Evolutionary conservation across 2,329 filamentous ascomycete species (phyloP).

Genomic region (Fusarium dlaminii): DNA sequence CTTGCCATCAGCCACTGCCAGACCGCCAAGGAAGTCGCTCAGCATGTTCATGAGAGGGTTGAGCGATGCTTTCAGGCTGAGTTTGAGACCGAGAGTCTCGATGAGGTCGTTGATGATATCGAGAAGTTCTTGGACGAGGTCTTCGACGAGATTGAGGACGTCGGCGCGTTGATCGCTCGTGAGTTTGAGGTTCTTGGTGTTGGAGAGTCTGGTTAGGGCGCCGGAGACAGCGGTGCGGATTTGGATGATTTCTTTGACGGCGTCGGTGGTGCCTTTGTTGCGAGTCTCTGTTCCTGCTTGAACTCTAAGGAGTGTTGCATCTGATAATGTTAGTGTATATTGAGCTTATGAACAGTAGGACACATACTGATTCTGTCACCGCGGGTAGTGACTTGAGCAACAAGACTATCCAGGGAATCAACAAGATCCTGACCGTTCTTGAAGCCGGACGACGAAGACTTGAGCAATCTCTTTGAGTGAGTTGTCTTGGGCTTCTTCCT

Average conservation of each 20-base stretch:
- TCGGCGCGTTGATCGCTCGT: not conserved
- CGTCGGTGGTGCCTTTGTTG: not conserved
- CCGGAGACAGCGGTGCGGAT: not conserved
- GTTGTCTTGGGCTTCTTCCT: not conserved
- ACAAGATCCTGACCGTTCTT: not conserved
- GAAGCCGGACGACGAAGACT: not conserved
- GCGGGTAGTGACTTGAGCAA: not conserved
- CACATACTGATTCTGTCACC: not conserved
- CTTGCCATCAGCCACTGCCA: not conserved
- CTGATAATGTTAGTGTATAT: not conserved
- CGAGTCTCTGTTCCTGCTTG: not conserved
- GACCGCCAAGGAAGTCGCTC: not conserved
- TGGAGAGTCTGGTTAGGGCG: not conserved
- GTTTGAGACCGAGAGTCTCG: not conserved
- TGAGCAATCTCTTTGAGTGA: not conserved
- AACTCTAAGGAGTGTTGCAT: not conserved
- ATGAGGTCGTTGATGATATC: not conserved
- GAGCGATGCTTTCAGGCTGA: not conserved
- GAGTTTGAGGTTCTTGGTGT: not conserved
- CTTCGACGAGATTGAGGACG: not conserved
- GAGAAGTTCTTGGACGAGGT: not conserved
- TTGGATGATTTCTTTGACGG: not conserved
- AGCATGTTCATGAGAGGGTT: slow-evolving; percentile 10
- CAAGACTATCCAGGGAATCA: not conserved
- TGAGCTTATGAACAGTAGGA: too few relatives aligned